Base-by-base conservation (phyloP, 2,329 filamentous ascomycete species). In the Apiospora pterosperma region DNA sequence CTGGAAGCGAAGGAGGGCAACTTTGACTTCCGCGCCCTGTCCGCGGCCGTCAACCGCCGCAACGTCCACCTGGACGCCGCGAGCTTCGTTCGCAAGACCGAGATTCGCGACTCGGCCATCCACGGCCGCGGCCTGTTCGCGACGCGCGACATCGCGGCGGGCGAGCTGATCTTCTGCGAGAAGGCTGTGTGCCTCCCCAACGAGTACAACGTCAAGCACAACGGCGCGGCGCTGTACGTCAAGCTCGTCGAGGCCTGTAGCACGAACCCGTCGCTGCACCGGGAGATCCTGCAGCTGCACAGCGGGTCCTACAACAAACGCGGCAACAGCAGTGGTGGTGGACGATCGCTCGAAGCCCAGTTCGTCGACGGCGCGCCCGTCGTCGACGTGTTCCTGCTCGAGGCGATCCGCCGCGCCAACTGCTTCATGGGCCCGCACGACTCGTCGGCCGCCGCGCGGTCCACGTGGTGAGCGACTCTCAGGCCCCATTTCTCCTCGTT, bases 71-170 rank as follows among this genome's bases (percentile, higher is more conserved):
- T 77, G 5, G 77, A 79, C 67, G 66, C 68, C 16, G 78, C 73
- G 2, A 77, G 74, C 12, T 80, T 79, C 67, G 65, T 76, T 8
- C 42, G 66, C 2, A 74, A 75, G 52, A 78, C 76, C 2, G 67
- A 68, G 25, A 67, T 80, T 16, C 68, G 62, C n/a, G 64, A 72
- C 0, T 79, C 78, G 5, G 64, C 67, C 0, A 68, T 71, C 31
- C 72, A 77, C 68, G 81, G 81, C 11, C 74, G 76, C 3, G 81
- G 81, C 2, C 70, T 83, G 2, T 83, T 83, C 64, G 79, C 80
- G 0, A 72, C 74, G 0, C 68, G 72, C 21, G 69, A 74, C 58
- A 70, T 83, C 58, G 69, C 68, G 5, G 74, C 76, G 0, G 80
- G 80, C 59, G 78, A 81, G 1, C 58, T 83, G 2, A 71, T 83